These are phyloP conservation scores for Clonostachys sp. DNA, from an alignment of 2,329 filamentous ascomycete species.

Conservation along the genomic window DNA sequence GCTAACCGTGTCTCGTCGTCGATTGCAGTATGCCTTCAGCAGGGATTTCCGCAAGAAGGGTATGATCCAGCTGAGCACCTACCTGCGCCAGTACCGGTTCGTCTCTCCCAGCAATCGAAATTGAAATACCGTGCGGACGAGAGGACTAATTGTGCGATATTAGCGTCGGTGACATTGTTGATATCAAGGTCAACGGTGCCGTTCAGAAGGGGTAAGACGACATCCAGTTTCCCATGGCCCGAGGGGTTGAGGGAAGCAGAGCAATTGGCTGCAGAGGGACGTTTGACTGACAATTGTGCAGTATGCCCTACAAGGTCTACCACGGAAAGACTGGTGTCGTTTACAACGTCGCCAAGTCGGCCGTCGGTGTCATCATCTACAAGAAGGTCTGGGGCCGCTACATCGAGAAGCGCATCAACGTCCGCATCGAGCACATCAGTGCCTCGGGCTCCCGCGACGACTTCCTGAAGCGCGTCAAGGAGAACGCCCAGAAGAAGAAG, in stretches of 20 bases:
- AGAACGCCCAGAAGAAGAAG: slow-evolving; percentile 88
- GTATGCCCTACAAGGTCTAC: slow-evolving; percentile 99
- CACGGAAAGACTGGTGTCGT: slow-evolving; percentile 98
- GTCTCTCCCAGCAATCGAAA: slow-evolving; percentile 7
- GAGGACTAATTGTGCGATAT: slow-evolving; percentile 33
- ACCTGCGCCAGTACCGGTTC: slow-evolving; percentile 87
- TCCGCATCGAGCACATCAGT: slow-evolving; percentile 95
- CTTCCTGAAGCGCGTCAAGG: slow-evolving; percentile 95
- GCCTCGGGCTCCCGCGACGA: slow-evolving; percentile 94
- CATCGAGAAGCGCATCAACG: slow-evolving; percentile 99
- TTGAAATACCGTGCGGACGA: neutral
- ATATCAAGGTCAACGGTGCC: slow-evolving; percentile 98
- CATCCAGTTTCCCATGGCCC: neutral
- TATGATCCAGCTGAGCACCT: slow-evolving; percentile 88
- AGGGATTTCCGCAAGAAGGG: slow-evolving; percentile 94
- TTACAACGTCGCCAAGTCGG: slow-evolving; percentile 98
- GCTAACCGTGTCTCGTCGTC: slow-evolving; percentile 7
- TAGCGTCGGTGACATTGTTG: slow-evolving; percentile 96
- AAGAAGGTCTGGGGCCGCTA: slow-evolving; percentile 99
- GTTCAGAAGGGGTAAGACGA: slow-evolving; percentile 86
- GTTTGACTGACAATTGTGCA: slow-evolving; percentile 36
- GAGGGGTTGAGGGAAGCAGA: neutral
- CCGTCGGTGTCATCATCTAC: slow-evolving; percentile 98
- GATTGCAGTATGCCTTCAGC: slow-evolving; percentile 77
- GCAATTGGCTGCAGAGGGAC: neutral